These are phyloP conservation scores for Paecilomyces sp. DNA, from an alignment of 2,329 filamentous ascomycete genomes.

Conservation along the genomic window DNA sequence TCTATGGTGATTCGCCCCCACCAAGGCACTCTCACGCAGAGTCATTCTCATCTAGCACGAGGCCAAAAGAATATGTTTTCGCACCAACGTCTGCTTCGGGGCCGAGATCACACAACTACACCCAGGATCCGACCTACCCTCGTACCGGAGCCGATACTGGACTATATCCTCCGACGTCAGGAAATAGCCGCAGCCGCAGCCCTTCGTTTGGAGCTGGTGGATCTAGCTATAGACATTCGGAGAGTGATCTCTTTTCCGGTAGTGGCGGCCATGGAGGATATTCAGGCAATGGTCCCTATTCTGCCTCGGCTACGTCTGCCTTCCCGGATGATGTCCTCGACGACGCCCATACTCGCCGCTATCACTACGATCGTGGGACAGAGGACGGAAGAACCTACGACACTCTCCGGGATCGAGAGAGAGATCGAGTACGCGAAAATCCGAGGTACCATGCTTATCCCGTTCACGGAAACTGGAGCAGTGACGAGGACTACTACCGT, in stretches of 20 bases:
- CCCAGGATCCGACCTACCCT: slow-evolving; percentile 15
- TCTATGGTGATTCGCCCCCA: slow-evolving; percentile 37
- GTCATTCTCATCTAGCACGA: slow-evolving; percentile 29
- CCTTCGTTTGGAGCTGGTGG: slow-evolving; percentile 20
- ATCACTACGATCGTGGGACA: slow-evolving; percentile 17
- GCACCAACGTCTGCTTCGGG: slow-evolving; percentile 52
- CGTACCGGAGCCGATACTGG: slow-evolving; percentile 13
- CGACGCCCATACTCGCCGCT: slow-evolving; percentile 13
- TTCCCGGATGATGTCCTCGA: slow-evolving; percentile 16
- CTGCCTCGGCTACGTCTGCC: slow-evolving; percentile 13
- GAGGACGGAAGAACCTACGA: slow-evolving; percentile 20
- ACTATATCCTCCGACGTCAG: slow-evolving; percentile 6
- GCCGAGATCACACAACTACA: slow-evolving; percentile 50
- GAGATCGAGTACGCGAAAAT: slow-evolving; percentile 21
- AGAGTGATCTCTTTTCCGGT: slow-evolving; percentile 20
- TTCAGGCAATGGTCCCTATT: background rate
- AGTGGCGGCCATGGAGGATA: slow-evolving; percentile 14
- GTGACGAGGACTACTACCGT: slow-evolving; percentile 35
- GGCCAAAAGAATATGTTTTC: slow-evolving; percentile 51
- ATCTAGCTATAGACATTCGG: slow-evolving; percentile 27
- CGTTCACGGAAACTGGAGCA: slow-evolving; percentile 19
- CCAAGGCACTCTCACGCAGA: slow-evolving; percentile 12
- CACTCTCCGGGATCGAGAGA: slow-evolving; percentile 14
- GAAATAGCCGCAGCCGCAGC: slow-evolving; percentile 16
- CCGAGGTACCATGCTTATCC: slow-evolving; percentile 18